Conservation (phyloP, 768 basidiomycete genomes). For the Hypsizygus marmoreus region DNA sequence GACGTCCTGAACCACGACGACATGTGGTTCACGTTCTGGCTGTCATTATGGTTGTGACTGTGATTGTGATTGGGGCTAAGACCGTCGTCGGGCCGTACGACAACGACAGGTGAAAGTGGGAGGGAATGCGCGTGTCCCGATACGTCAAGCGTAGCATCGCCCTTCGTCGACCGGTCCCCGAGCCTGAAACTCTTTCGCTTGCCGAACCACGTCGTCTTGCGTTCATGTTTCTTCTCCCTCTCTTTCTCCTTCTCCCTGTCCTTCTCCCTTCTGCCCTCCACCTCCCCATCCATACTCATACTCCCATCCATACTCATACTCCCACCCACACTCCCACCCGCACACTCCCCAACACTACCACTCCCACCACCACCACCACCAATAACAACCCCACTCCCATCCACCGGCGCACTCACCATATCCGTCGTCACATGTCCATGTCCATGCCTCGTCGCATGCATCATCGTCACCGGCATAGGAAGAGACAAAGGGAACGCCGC, state of each 20-base stretch:
- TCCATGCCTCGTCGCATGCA: too few relatives aligned
- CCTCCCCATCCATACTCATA: conserved; percentile 1
- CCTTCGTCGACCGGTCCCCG: conserved; percentile 29
- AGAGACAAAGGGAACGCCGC: background rate
- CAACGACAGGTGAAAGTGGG: conserved; percentile 3
- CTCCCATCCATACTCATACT: conserved; percentile 22
- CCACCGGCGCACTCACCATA: background rate
- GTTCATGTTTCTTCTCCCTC: conserved; percentile 33
- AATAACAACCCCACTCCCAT: background rate
- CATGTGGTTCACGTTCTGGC: background rate
- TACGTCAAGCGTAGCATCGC: conserved; percentile 12
- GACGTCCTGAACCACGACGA: conserved; percentile 11
- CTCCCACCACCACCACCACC: background rate
- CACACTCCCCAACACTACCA: background rate
- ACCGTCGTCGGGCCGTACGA: too few relatives aligned
- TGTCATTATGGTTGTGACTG: too few relatives aligned
- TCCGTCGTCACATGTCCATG: too few relatives aligned
- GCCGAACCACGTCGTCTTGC: conserved; percentile 42
- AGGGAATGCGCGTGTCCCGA: conserved; percentile 14
- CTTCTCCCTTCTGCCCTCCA: conserved; percentile 1
- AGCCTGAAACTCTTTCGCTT: conserved; percentile 52
- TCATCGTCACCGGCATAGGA: too few relatives aligned
- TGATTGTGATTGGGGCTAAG: too few relatives aligned
- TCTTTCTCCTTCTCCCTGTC: conserved; percentile 40
- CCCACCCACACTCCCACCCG: background rate